Evolutionary conservation across 106 monocot genomes (phyloP).

Genomic region (Dendrobium chrysotoxum): DNA sequence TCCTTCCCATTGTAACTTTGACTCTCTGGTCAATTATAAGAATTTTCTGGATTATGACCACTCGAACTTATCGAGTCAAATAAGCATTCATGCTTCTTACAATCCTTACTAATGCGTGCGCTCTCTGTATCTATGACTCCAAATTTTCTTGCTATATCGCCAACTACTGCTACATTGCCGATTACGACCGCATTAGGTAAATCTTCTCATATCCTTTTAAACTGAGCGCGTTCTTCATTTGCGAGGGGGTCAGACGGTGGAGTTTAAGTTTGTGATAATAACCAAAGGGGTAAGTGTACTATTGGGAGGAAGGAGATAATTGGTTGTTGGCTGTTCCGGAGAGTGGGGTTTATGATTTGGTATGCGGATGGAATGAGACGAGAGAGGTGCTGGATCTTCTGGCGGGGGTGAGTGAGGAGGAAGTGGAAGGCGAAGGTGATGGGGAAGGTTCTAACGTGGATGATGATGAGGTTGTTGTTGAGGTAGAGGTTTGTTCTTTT

Average conservation of each 20-base stretch:
- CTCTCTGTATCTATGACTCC: too few species aligned
- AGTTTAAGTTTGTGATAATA: constrained; percentile 70
- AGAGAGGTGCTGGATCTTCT: constrained; percentile 37
- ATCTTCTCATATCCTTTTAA: too few species aligned
- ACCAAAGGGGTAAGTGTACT: constrained; percentile 19
- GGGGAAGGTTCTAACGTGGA: constrained; percentile 1
- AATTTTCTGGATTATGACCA: too few species aligned
- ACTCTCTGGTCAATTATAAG: too few species aligned
- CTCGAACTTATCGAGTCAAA: too few species aligned
- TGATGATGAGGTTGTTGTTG: constrained; percentile 5
- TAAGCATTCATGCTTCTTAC: too few species aligned
- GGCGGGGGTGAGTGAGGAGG: constrained; percentile 2
- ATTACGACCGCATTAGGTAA: too few species aligned
- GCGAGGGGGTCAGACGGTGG: constrained; percentile 22
- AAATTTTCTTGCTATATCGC: too few species aligned
- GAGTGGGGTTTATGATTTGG: constrained; percentile 42
- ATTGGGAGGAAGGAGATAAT: constrained; percentile 81
- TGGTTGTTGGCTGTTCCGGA: constrained; percentile 43
- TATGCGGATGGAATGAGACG: constrained; percentile 64
- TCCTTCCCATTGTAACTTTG: too few species aligned
- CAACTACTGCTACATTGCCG: too few species aligned
- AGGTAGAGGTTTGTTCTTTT: constrained; percentile 33
- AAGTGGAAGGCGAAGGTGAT: constrained; percentile 4
- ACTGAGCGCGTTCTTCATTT: constrained; percentile 29
- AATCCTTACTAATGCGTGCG: too few species aligned